Evolutionary conservation across 352 stramenopile genomes (phyloP), one percentile per base, ranked within the genome.

Genomic region (Phytophthora citricola): DNA sequence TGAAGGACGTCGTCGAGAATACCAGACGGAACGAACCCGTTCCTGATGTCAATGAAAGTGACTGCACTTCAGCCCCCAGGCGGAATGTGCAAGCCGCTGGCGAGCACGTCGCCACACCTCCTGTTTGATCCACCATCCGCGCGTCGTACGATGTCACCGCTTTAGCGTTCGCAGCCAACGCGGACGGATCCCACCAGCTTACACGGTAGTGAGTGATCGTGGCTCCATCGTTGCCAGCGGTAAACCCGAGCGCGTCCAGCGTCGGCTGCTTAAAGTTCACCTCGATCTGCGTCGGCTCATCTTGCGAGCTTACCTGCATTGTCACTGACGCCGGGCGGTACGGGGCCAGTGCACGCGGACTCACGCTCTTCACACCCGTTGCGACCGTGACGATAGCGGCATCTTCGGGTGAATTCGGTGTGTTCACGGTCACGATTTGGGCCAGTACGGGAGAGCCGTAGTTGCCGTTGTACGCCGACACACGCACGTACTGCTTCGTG

Each of bases 61-160:
- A 93, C 71, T 98, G 94, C 10, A 98, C 87, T 63, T 97, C 87
- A 5, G 89, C 81, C n/a, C 96, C 96, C 17, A 98, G 65, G 15
- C 94, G 89, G 58, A 98, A 93, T 50, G 84, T 68, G 65, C 96
- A 99, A 7, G 71, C 50, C 0, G 58, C 50, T 1, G 52, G 52
- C 0, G 48, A 72, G 27, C 87, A 95, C 1, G 66, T 72, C 3
- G 66, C 10, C 0, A 56, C 41, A 29, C 41, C 51, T 45, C 69
- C 74, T 3, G 64, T 60, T 1, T 32, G 49, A 14, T 74, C 74
- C 8, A 83, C 60, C 63, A 89, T 89, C 1, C 79, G 76, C 17
- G 90, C 69, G 29, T 92, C 77, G 54, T 89, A 92, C 0, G 64
- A 79, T 31, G 69, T 50, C 17, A 79, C 67, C 0, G 73, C 56